A percentile compares a stretch with the other conserved stretches of the same genome.
These are phyloP conservation scores for Linderniella brevidens DNA, from an alignment of 257 asterid species.

Conservation along the genomic window DNA sequence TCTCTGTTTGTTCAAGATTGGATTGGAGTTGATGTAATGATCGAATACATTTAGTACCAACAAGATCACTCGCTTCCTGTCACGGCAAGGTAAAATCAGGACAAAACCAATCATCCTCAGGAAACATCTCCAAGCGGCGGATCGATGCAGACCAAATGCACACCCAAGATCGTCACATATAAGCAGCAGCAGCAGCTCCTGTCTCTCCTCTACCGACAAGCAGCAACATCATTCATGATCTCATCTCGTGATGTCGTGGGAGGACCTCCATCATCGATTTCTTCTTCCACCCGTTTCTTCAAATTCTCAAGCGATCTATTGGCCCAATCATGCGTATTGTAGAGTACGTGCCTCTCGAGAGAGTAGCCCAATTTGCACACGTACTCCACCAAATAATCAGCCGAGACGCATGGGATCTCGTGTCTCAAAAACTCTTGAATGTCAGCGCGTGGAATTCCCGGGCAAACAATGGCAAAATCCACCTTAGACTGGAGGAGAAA, in stretches of 20 bases:
- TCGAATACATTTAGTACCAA: too few relatives aligned
- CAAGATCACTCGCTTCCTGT: too few relatives aligned
- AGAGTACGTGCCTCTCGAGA: constrained; percentile 65
- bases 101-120: constrained; percentile 67
- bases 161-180: constrained; percentile 62
- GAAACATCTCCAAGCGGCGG: constrained; percentile 57
- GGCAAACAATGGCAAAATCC: constrained; percentile 66
- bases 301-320: constrained; percentile 39
- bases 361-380: constrained; percentile 88
- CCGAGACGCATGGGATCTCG: constrained; percentile 62
- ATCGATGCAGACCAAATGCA: constrained; percentile 49
- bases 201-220: constrained; percentile 38
- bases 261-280: constrained; percentile 21
- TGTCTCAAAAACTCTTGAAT: constrained; percentile 55
- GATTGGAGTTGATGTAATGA: too few relatives aligned
- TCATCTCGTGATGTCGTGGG: constrained; percentile 7
- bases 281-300: constrained; percentile 24
- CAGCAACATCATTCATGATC: constrained; percentile 31
- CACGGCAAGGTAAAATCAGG: constrained; percentile 1
- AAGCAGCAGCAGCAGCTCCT: constrained; percentile 69
- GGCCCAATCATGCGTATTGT: constrained; percentile 68
- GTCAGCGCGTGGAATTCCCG: constrained; percentile 64
- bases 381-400: constrained; percentile 81
- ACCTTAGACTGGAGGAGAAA: constrained; percentile 44
- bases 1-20: too few relatives aligned